Evolutionary conservation across 2,329 filamentous ascomycete genomes (phyloP).

Genomic region (Exophiala dermatitidis): DNA sequence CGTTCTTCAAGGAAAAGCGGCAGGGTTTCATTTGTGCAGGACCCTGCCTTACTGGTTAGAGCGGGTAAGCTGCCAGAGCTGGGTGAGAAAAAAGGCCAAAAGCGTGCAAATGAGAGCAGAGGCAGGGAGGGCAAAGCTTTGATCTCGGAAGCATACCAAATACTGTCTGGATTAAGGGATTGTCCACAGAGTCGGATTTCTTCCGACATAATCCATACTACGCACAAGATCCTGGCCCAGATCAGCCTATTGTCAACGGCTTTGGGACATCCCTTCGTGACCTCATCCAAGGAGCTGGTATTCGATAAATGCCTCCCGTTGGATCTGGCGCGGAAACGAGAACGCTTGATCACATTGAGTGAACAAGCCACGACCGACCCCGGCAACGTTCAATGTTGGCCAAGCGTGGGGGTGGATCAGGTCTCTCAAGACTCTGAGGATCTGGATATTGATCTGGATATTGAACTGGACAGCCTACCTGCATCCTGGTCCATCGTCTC

Average conservation of each 20-base stretch:
- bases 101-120: not conserved
- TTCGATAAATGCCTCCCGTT: conserved; percentile 17
- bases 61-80: not conserved
- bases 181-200: conserved; percentile 8
- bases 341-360: conserved; percentile 10
- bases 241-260: conserved; percentile 24
- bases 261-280: conserved; percentile 18
- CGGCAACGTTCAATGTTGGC: conserved; percentile 9
- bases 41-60: not conserved
- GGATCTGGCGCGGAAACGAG: conserved; percentile 16
- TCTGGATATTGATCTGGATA: conserved; percentile 54
- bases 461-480: conserved; percentile 78
- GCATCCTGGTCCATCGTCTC: conserved; percentile 78
- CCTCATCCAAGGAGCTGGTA: conserved; percentile 20
- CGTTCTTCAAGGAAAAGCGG: conserved; percentile 46
- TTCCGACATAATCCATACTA: conserved; percentile 19
- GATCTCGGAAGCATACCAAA: conserved; percentile 16
- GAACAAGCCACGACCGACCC: conserved; percentile 12
- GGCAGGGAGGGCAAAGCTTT: conserved; percentile 10
- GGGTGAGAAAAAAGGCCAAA: conserved; percentile 1
- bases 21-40: conserved; percentile 23
- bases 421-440: not conserved
- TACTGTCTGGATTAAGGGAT: conserved; percentile 7
- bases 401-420: not conserved
- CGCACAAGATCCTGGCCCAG: conserved; percentile 19